These are phyloP conservation scores for Mycena belliarum DNA, from an alignment of 768 basidiomycete species.

Conservation along the genomic window DNA sequence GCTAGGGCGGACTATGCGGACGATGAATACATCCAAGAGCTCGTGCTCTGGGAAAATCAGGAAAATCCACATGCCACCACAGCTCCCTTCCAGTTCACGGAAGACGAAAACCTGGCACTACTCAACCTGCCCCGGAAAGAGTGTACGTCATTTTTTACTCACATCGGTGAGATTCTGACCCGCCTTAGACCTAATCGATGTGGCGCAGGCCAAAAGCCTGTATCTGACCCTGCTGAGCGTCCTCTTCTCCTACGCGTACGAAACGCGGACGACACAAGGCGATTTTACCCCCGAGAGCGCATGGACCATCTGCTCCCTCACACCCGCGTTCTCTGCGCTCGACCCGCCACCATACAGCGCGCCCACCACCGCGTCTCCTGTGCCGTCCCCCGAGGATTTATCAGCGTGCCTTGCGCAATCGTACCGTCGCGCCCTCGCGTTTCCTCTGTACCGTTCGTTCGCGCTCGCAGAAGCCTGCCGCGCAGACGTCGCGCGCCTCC, in stretches of 20 bases:
- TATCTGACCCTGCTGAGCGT: constrained; percentile 71
- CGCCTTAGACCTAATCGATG: constrained; percentile 60
- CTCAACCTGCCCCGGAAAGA: constrained; percentile 57
- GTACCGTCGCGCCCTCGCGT: constrained; percentile 74
- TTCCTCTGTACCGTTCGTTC: constrained; percentile 82
- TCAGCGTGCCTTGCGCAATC: constrained; percentile 54
- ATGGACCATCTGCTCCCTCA: constrained; percentile 78
- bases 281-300: constrained; percentile 89
- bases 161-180: neutral
- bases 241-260: constrained; percentile 82
- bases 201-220: constrained; percentile 55
- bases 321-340: constrained; percentile 80
- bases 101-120: constrained; percentile 71
- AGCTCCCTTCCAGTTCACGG: constrained; percentile 56
- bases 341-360: constrained; percentile 60
- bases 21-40: constrained; percentile 71
- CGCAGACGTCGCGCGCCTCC: constrained; percentile 58
- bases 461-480: constrained; percentile 69
- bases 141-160: constrained; percentile 35
- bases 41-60: constrained; percentile 69
- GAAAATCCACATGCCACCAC: constrained; percentile 38
- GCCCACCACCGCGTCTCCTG: constrained; percentile 22
- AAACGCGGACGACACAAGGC: constrained; percentile 71
- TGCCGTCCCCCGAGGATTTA: constrained; percentile 50
- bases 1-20: constrained; percentile 80